phyloP scores from a whole-genome alignment of 768 basidiomycete species.

The Serendipita sp. region DNA sequence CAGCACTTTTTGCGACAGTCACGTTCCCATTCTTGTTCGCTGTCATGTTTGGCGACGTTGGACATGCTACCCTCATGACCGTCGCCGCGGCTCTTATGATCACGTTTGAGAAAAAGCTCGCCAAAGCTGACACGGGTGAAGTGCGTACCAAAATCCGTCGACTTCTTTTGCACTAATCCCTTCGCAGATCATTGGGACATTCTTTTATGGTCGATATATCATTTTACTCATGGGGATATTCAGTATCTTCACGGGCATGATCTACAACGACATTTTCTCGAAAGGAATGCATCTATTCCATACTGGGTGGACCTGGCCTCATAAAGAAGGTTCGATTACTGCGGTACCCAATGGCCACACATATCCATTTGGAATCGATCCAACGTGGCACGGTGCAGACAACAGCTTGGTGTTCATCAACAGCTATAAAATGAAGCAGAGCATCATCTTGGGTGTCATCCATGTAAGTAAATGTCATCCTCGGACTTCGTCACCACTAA shows the following conservation, averaged over 20 bases:
- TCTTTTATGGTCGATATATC: constrained; percentile 97
- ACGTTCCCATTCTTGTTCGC: constrained; percentile 98
- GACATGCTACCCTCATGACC: constrained; percentile 78
- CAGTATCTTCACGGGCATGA: constrained; percentile 88
- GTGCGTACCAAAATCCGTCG: constrained; percentile 22
- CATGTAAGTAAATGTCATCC: constrained; percentile 44
- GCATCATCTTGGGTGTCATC: constrained; percentile 85
- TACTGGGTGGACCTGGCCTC: constrained; percentile 73
- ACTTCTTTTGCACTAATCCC: not conserved
- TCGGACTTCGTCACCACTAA: not conserved
- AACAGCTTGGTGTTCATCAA: constrained; percentile 89
- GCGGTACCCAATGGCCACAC: constrained; percentile 45
- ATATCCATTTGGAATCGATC: constrained; percentile 93
- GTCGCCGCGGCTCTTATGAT: constrained; percentile 72
- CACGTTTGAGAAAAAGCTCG: constrained; percentile 62
- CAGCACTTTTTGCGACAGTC: constrained; percentile 77
- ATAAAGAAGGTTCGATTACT: constrained; percentile 28
- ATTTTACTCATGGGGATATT: constrained; percentile 97
- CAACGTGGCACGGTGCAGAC: constrained; percentile 85
- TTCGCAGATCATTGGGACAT: constrained; percentile 58
- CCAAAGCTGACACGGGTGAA: constrained; percentile 58
- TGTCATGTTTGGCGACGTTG: constrained; percentile 99
- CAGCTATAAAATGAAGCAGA: constrained; percentile 99
- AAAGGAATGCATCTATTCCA: constrained; percentile 74
- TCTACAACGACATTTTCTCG: constrained; percentile 99